A percentile compares a stretch with the other conserved stretches of the same genome.
Conservation (phyloP, 148 eudicot species). For the Spergularia marina region DNA sequence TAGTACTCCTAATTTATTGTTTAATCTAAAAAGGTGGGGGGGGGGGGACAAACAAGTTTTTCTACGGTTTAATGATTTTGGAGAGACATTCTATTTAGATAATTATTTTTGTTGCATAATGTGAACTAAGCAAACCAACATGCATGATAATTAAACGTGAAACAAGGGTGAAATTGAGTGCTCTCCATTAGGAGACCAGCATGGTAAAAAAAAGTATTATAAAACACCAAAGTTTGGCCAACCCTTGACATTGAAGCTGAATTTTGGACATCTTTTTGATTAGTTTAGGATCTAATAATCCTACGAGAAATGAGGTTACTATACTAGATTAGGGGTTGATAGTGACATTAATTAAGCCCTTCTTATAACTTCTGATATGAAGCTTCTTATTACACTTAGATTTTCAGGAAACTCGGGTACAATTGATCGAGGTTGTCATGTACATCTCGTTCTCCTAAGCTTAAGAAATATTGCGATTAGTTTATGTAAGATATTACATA, state of each 20-base stretch:
- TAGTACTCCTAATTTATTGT: not conserved
- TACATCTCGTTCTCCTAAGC: too few relatives aligned
- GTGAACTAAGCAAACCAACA: slow-evolving; percentile 27
- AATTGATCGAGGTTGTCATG: too few relatives aligned
- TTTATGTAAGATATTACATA: too few relatives aligned
- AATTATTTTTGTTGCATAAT: slow-evolving; percentile 18
- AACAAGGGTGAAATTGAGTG: slow-evolving; percentile 15
- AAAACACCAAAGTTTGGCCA: slow-evolving; percentile 25
- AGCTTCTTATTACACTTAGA: too few relatives aligned
- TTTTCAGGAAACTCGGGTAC: too few relatives aligned
- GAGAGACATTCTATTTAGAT: slow-evolving; percentile 14
- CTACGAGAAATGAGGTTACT: too few relatives aligned
- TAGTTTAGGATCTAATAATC: too few relatives aligned
- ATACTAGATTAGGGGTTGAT: too few relatives aligned
- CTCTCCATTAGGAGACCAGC: slow-evolving; percentile 30
- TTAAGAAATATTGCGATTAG: too few relatives aligned
- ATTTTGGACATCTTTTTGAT: too few relatives aligned
- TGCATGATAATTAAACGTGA: slow-evolving; percentile 22
- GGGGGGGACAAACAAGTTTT: not conserved
- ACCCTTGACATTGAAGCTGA: not conserved
- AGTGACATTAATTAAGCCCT: too few relatives aligned
- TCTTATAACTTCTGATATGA: too few relatives aligned
- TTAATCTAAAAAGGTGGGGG: not conserved
- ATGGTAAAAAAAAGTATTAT: not conserved
- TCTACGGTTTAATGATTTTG: slow-evolving; percentile 14